Percentiles rank a stretch among this genome's conserved stretches.
phyloP scores from a whole-genome alignment of 179 eudicot genomes.

The Nepenthes alata region DNA sequence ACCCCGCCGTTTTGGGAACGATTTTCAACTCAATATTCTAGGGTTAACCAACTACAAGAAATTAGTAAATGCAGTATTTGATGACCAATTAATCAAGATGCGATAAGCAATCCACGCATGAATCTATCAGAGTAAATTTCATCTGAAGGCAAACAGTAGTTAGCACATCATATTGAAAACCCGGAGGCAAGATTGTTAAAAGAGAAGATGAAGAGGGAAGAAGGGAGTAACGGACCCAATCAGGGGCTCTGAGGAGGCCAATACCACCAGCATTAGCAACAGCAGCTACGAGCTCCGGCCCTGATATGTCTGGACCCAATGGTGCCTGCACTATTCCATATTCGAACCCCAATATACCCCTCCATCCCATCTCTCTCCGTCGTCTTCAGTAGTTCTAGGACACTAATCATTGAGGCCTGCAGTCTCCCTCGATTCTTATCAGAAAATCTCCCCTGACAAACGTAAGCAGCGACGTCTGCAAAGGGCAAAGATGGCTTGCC shows the following conservation, averaged over 20 bases:
- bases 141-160: no score
- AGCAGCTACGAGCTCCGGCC: conserved; percentile 87
- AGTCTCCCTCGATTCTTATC: not conserved
- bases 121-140: no score
- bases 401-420: not conserved
- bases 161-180: no score
- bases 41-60: no score
- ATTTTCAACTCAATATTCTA: no score
- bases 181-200: not conserved
- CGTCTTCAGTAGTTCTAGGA: not conserved
- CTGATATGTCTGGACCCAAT: conserved; percentile 82
- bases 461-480: conserved; percentile 26
- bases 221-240: conserved; percentile 40
- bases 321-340: conserved; percentile 90
- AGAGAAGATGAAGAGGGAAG: not conserved
- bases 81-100: no score
- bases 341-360: conserved; percentile 75
- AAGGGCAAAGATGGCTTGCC: no score
- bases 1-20: no score
- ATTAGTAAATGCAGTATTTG: no score
- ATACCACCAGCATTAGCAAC: conserved; percentile 85
- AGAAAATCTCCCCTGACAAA: not conserved
- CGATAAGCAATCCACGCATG: no score
- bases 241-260: conserved; percentile 81
- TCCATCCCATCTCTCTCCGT: conserved; percentile 60